These are phyloP conservation scores for Prunus armeniaca DNA, from an alignment of 306 rosid genomes.

Conservation along the genomic window DNA sequence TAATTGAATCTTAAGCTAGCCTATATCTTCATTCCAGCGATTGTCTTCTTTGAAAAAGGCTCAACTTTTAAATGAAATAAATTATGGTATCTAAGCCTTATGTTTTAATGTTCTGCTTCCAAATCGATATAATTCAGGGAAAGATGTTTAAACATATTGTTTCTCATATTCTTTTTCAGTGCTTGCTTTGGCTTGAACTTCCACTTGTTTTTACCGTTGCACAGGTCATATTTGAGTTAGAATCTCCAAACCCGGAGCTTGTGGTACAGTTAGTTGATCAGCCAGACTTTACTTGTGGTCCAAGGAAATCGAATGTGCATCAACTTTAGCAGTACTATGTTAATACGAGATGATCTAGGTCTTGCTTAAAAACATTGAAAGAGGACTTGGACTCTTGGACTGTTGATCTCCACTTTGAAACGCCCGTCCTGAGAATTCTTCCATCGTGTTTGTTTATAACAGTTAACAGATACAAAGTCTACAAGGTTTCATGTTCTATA, in stretches of 20 bases:
- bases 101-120: too few relatives aligned
- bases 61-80: too few relatives aligned
- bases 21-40: too few relatives aligned
- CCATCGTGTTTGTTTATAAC: neutral
- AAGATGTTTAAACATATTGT: neutral
- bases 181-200: neutral
- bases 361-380: constrained; percentile 2
- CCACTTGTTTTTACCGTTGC: neutral
- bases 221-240: constrained; percentile 79
- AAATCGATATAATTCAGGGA: too few relatives aligned
- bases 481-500: neutral
- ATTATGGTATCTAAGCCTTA: too few relatives aligned
- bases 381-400: neutral
- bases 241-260: constrained; percentile 56
- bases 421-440: neutral
- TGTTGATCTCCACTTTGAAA: neutral
- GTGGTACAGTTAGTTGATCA: constrained; percentile 53
- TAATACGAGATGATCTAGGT: neutral
- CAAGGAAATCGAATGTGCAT: constrained; percentile 19
- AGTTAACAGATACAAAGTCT: too few relatives aligned
- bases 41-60: too few relatives aligned
- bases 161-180: neutral
- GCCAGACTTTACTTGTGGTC: constrained; percentile 67
- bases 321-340: constrained; percentile 1
- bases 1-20: too few relatives aligned